A percentile compares a stretch with the other conserved stretches of the same genome.
These are phyloP conservation scores for Iris macrosiphon DNA, from an alignment of 106 monocot genomes.

Conservation along the genomic window DNA sequence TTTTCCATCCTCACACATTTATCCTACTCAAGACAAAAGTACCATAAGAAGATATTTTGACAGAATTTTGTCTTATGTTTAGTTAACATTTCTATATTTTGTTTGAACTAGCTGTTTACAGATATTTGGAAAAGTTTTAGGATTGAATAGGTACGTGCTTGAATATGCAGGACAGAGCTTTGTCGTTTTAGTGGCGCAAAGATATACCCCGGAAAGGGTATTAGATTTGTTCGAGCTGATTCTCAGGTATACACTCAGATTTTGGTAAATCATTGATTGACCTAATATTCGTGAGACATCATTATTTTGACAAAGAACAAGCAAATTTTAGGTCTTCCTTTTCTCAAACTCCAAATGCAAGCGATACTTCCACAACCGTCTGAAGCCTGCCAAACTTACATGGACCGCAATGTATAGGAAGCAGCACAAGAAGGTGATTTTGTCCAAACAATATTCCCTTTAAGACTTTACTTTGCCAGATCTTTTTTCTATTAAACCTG, in stretches of 20 bases:
- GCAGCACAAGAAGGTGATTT: conserved; percentile 74
- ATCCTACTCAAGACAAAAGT: no score
- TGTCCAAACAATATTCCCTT: no score
- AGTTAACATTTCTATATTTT: not conserved
- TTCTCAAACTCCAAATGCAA: conserved; percentile 66
- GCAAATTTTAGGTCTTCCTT: conserved; percentile 36
- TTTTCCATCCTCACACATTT: no score
- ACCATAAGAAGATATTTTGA: no score
- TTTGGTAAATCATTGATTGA: not conserved
- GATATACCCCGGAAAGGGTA: conserved; percentile 77
- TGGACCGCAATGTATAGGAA: conserved; percentile 82
- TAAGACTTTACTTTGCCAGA: no score
- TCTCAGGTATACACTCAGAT: conserved; percentile 39
- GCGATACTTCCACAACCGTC: conserved; percentile 60
- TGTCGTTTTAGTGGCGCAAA: conserved; percentile 78
- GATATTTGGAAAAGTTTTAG: not conserved
- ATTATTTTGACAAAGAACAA: not conserved
- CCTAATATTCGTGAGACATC: no score
- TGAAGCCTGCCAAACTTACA: conserved; percentile 64
- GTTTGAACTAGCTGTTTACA: no score
- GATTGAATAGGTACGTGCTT: not conserved
- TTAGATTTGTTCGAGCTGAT: conserved; percentile 58
- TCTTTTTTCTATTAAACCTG: no score
- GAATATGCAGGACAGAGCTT: conserved; percentile 52
- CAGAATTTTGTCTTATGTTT: no score